Base-by-base conservation (phyloP, 495 filamentous ascomycete genomes). In the Penicillium cinerascens region DNA sequence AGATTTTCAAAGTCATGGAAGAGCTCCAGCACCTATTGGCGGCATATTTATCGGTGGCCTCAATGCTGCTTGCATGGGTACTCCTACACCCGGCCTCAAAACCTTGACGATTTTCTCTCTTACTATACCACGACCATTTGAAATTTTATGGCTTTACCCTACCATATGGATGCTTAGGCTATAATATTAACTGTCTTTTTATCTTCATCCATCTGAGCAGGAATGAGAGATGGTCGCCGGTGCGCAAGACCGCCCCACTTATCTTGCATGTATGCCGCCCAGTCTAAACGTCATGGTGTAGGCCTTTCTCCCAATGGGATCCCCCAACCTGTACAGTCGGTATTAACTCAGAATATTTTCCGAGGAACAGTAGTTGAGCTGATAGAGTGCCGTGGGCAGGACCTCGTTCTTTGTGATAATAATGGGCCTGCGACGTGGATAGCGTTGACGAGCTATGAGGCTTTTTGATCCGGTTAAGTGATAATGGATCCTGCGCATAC, bases 251-350 rank as follows among this genome's bases (percentile, higher is more conserved):
- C 87, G 38, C 85, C 86, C 87, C 89, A 95, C 66, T 90, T 91
- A 63, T 93, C 89, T 61, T 92, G 86, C 86, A 91, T 91, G 61
- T 87, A 93, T 57, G 92, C 67, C 7, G 87, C 88, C 87, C 89
- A 93, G 18, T 86, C 89, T 27, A 93, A 76, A 35, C 89, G 82
- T 67, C 90, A 89, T 49, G n/a, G n/a, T 89, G 77, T 44, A 93
- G 69, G 3, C 88, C 87, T 47, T 82, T 81, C 64, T 93, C 89
- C 89, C 89, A 95, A 6, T 9, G 89, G 89, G 20, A 95, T 89
- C 58, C 84, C 83, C 89, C 89, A 93, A 26, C 73, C 70, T 13
- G 82, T 81, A 66, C 87, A 91, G 62, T 93, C 88, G 16, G 91
- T 79, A 64, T 95, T 89, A 40, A 95, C 74, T 21, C 89, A 89